Base-by-base conservation (phyloP, 1,284 basidiomycete species). In the Fomitopsis pinicola region DNA sequence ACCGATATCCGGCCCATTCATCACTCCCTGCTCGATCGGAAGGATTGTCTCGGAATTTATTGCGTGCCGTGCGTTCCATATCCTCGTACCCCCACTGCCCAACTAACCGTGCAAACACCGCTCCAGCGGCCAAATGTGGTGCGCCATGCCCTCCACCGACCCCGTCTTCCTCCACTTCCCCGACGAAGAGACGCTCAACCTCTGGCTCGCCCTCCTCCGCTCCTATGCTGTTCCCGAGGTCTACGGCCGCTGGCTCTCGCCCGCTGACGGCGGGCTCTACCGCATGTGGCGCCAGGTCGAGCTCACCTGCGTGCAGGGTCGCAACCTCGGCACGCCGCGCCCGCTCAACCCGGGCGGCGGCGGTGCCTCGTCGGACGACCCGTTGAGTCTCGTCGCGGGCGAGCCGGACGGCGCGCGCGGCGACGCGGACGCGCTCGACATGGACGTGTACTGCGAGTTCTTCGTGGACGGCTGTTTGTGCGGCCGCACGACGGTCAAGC, bases 201-300 rank as follows among this genome's bases (percentile, higher is more conserved):
- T 85, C 5, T 93, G 91, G 90, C 79, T 89, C 44, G 83, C 86
- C 35, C 82, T 93, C 52, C 77, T 93, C 48, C 84, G 87, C 55
- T 89, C 91, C 0, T 91, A 90, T 72, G 86, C 91, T 5, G 79
- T 82, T 58, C 87, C 91, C 0, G 91, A 93, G 71, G 83, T 90
- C 57, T 91, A 91, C 68, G 90, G 90, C 12, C 80, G 80, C 60
- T 76, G 79, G 69, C 76, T 80, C 62, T 79, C 79, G 53, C 77
- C 82, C n/a, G 67, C 75, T 46, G 87, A 89, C 64, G 89, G 88
- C 45, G 90, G 90, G 5, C 82, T 88, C 19, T 93, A 92, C 71
- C 85, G 91, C 58, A 89, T 93, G 83, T 93, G 91, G 90, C 81
- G 91, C 58, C 88, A 91, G 70, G 82, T 92, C 38, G 85, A 91